Base-by-base conservation (phyloP, 768 basidiomycete species). In the Rhodotorula graminis region DNA sequence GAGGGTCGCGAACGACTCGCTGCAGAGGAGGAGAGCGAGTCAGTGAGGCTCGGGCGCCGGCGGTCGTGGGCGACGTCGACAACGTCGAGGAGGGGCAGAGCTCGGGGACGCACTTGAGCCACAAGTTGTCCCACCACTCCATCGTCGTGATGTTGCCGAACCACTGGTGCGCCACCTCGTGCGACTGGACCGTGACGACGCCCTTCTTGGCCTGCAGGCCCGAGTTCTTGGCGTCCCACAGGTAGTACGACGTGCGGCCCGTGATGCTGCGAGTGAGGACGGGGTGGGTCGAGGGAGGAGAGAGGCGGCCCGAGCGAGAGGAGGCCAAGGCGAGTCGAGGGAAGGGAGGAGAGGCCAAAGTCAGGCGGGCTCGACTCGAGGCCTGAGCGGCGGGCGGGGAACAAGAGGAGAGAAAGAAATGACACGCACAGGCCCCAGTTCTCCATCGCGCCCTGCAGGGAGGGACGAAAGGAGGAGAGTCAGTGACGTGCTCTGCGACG, bases 161-260 rank as follows among this genome's bases (percentile, higher is more conserved):
- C 75, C 72, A 77, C 61, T 78, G 67, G 56, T 74, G 74, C 10
- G 68, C 67, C 31, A 92, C 87, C 82, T 94, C 94, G 78, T 97
- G 95, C 77, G 87, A 87, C 81, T 92, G 91, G 2, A 86, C 86
- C 21, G 84, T 81, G 4, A 90, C 90, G 67, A 95, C 87, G n/a
- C 85, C 83, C 80, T 93, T 91, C 84, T 89, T 90, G 53, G 88
- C 89, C 18, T 82, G 82, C 61, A 92, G 81, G 77, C 91, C 89
- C 37, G 86, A 85, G 66, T 86, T 88, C 79, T 88, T 83, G n/a
- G 87, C 87, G 80, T 96, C 90, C 71, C 90, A 84, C 56, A 95
- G 82, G 80, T 91, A 90, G 9, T 88, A 89, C 55, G 84, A 87
- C 0, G 92, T 93, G 57, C 93, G 84, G 29, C 93, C 94, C 23